These are phyloP conservation scores for Ustilago vetiveriae DNA, from an alignment of 1,284 basidiomycete species.

Conservation along the genomic window DNA sequence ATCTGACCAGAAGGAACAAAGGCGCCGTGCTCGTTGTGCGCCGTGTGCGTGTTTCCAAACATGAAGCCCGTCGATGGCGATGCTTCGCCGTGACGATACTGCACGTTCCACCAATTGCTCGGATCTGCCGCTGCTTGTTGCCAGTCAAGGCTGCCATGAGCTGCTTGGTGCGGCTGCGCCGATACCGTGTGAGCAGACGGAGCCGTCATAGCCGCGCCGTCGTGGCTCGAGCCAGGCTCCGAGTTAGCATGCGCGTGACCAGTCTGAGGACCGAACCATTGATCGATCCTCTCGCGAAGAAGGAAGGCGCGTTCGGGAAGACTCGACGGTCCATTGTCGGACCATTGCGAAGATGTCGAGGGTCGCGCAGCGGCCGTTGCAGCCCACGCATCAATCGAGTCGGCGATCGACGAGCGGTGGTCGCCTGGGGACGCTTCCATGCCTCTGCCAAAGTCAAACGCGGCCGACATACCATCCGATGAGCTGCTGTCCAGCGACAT, in stretches of 20 bases:
- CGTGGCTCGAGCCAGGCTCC: slow-evolving; percentile 24
- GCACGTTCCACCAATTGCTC: slow-evolving; percentile 38
- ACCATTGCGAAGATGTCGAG: slow-evolving; percentile 38
- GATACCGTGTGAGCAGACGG: not conserved
- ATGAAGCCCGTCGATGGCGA: slow-evolving; percentile 27
- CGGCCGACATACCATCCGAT: slow-evolving; percentile 46
- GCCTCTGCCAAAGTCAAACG: slow-evolving; percentile 42
- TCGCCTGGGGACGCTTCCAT: slow-evolving; percentile 32
- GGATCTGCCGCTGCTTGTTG: slow-evolving; percentile 22
- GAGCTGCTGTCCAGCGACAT: slow-evolving; percentile 44
- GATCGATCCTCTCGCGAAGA: slow-evolving; percentile 31
- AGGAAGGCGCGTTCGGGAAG: slow-evolving; percentile 35
- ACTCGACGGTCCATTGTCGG: slow-evolving; percentile 32
- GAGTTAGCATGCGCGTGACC: slow-evolving; percentile 15
- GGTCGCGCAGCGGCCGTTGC: slow-evolving; percentile 23
- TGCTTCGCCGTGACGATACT: slow-evolving; percentile 31
- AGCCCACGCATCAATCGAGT: slow-evolving; percentile 41
- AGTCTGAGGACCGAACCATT: slow-evolving; percentile 39
- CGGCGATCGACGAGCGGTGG: slow-evolving; percentile 37
- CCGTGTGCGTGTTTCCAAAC: slow-evolving; percentile 13
- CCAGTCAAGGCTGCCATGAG: slow-evolving; percentile 25
- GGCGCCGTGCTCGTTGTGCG: slow-evolving; percentile 11
- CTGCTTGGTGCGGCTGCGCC: slow-evolving; percentile 7
- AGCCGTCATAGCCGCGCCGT: slow-evolving; percentile 4
- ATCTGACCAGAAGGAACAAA: not conserved